These are phyloP conservation scores for Pisolithus albus DNA, from an alignment of 768 basidiomycete genomes.

Conservation along the genomic window DNA sequence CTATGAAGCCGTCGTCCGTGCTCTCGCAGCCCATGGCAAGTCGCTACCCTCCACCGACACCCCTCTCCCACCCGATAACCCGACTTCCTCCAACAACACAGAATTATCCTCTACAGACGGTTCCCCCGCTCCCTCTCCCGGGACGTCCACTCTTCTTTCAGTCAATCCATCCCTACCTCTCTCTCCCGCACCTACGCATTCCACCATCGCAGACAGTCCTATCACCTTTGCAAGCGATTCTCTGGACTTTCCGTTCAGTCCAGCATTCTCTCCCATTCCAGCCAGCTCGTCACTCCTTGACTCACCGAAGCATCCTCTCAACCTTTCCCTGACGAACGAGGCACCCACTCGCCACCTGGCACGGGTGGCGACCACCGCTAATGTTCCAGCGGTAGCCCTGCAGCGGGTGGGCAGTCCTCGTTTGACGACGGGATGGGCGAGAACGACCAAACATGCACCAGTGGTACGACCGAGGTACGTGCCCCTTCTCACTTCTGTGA, in stretches of 20 bases:
- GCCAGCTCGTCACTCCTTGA: constrained; percentile 23
- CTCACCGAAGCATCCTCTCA: constrained; percentile 20
- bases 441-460: constrained; percentile 11
- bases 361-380: constrained; percentile 85
- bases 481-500: constrained; percentile 10
- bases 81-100: constrained; percentile 14
- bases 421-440: constrained; percentile 22
- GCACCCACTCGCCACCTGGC: constrained; percentile 94
- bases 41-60: constrained; percentile 16
- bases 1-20: constrained; percentile 76
- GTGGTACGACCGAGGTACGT: constrained; percentile 31
- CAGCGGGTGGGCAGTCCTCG: constrained; percentile 74
- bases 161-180: constrained; percentile 30
- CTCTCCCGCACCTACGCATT: constrained; percentile 36
- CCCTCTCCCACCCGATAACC: not conserved
- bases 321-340: constrained; percentile 29
- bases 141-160: constrained; percentile 20
- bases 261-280: constrained; percentile 30
- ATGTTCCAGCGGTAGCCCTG: constrained; percentile 65
- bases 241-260: constrained; percentile 32
- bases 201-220: constrained; percentile 32
- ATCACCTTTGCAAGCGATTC: constrained; percentile 21
- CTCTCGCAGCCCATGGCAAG: constrained; percentile 54
- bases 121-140: constrained; percentile 18
- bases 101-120: constrained; percentile 13